phyloP scores from a whole-genome alignment of 495 filamentous ascomycete genomes.

The Penicillium coffeae region DNA sequence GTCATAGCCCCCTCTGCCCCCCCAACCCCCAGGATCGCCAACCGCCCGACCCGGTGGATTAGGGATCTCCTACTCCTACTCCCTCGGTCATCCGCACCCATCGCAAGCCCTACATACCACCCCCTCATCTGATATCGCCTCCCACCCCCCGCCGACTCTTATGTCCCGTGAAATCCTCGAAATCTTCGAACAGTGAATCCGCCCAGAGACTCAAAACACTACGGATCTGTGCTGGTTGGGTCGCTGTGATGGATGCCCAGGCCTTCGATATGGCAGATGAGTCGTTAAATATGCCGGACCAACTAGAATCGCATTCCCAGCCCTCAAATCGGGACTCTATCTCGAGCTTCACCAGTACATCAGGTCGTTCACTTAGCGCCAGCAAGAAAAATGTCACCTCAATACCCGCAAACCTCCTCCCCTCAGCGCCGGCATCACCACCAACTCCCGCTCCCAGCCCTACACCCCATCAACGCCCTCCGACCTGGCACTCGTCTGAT shows the following conservation, averaged over 20 bases:
- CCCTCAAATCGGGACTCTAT: slow-evolving; percentile 30
- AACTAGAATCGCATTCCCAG: slow-evolving; percentile 30
- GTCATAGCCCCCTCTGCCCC: not conserved
- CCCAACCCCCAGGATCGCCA: not conserved
- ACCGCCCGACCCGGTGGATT: not conserved
- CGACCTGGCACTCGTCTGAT: slow-evolving; percentile 55
- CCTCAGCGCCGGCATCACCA: slow-evolving; percentile 64
- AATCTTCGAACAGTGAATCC: not conserved
- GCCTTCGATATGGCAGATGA: slow-evolving; percentile 26
- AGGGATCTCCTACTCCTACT: slow-evolving; percentile 7
- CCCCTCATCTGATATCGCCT: slow-evolving; percentile 3
- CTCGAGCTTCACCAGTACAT: slow-evolving; percentile 33
- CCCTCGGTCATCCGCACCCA: slow-evolving; percentile 17
- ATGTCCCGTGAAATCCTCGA: not conserved
- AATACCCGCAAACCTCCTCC: slow-evolving; percentile 57
- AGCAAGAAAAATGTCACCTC: slow-evolving; percentile 47
- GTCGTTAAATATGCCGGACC: slow-evolving; percentile 30
- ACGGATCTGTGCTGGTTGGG: not conserved
- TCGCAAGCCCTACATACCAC: slow-evolving; percentile 6
- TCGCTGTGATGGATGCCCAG: slow-evolving; percentile 28
- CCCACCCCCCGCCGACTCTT: not conserved
- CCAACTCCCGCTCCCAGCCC: slow-evolving; percentile 67
- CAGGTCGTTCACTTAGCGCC: slow-evolving; percentile 49
- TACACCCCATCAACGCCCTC: slow-evolving; percentile 56
- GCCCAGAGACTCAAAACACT: not conserved